Percentiles rank a stretch among this genome's conserved stretches.
These are phyloP conservation scores for Dillenia suffruticosa DNA, from an alignment of 164 flowering plant species.

Conservation along the genomic window DNA sequence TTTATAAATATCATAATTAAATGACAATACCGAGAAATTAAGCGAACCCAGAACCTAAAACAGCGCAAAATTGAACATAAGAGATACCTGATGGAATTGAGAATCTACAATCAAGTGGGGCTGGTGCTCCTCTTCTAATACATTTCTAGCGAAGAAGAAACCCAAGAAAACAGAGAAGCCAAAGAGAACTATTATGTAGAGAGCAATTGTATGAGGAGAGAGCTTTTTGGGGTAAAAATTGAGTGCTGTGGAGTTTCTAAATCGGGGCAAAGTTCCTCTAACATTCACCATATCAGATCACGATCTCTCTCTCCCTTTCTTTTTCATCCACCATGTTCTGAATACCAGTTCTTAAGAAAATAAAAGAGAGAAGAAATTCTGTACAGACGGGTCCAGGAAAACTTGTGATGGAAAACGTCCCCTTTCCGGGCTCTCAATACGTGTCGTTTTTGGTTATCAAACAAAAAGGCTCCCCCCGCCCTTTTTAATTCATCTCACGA, in stretches of 20 bases:
- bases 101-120: constrained; percentile 15
- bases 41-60: neutral
- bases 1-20: neutral
- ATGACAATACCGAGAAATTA: neutral
- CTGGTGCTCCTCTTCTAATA: constrained; percentile 29
- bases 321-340: no score
- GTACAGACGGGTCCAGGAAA: no score
- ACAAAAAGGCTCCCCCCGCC: neutral
- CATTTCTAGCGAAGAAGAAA: constrained; percentile 26
- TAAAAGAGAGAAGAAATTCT: no score
- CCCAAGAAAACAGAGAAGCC: constrained; percentile 34
- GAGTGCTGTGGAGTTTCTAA: constrained; percentile 14
- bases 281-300: constrained; percentile 21
- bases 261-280: constrained; percentile 10
- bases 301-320: no score
- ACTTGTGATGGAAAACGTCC: neutral
- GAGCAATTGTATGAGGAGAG: constrained; percentile 24
- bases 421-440: neutral
- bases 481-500: neutral
- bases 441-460: neutral
- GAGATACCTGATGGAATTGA: constrained; percentile 18
- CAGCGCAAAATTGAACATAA: neutral
- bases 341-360: no score
- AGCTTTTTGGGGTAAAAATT: constrained; percentile 20
- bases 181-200: constrained; percentile 29